Base-by-base conservation (phyloP, 257 asterid genomes). In the Nicotiana tomentosiformis region DNA sequence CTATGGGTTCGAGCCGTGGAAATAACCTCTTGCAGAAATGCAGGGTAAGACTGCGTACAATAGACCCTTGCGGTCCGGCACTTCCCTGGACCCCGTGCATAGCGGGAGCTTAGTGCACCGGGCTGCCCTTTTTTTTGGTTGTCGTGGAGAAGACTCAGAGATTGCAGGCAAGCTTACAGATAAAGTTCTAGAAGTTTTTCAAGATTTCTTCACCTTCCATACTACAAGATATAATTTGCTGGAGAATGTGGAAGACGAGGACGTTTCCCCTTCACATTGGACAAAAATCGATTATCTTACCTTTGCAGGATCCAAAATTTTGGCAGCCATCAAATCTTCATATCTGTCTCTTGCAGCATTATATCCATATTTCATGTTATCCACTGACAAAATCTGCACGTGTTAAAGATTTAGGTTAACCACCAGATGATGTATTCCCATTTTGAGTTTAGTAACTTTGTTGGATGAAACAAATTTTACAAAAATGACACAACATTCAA, bases 231-330 rank as follows among this genome's bases (percentile, higher is more conserved):
- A 11, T 72, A 72, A 10, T 46, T 70, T 70, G 46, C 1, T 70
- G 33, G 78, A 0, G 37, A 43, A 70, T 33, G 60, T 0, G n/a
- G 18, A 70, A 46, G 12, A 23, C 20, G 1, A 46, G 79, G 79
- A 46, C 15, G 14, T 4, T 46, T 20, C 35, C 7, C 3, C 39
- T 12, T 74, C 23, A 49, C 62, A 49, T 46, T 43, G 49, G 61
- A 74, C 39, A 23, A 46, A 23, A 11, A 49, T 74, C 3, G 26
- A 46, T 49, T 43, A 43, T 26, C 33, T 81, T 74, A 93, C 98
- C 97, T 93, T 95, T 69, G 98, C 2, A 81, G 99, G 97, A 86
- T 95, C 99, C 57, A 95, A 79, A 51, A 95, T 92, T 74, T 97
- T 89, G 33, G 94, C 94, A 81, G 91, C 93, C 92, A 95, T 91